phyloP scores from a whole-genome alignment of 108 stramenopile species.

The Nitzschia sp. region DNA sequence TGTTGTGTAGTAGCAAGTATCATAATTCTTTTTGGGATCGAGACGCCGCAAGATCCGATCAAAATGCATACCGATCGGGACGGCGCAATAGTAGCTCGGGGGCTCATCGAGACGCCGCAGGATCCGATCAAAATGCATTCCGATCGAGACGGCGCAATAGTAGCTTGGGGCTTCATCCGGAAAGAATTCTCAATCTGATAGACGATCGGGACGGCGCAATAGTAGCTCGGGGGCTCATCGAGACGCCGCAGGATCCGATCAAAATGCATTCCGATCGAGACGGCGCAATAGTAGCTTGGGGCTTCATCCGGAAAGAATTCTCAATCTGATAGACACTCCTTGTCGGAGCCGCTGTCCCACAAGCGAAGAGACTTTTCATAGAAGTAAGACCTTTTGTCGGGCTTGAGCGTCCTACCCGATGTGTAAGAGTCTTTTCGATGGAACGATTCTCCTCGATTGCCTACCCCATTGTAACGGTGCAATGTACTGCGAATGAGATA shows the following conservation, averaged over 20 bases:
- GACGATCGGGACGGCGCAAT: neutral
- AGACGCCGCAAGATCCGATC: too few species aligned
- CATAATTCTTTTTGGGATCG: neutral
- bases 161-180: slow-evolving; percentile 48
- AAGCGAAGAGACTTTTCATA: neutral
- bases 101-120: slow-evolving; percentile 38
- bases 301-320: slow-evolving; percentile 7
- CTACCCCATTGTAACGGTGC: slow-evolving; percentile 1
- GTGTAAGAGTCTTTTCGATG: neutral
- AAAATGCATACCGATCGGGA: too few species aligned
- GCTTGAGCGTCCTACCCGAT: neutral
- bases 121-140: slow-evolving; percentile 48
- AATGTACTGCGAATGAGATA: slow-evolving; percentile 7
- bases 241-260: too few species aligned
- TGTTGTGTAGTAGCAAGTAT: slow-evolving; percentile 46
- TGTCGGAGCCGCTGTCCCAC: neutral
- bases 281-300: neutral
- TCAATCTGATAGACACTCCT: slow-evolving; percentile 6
- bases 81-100: too few species aligned
- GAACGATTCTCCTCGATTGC: neutral
- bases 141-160: slow-evolving; percentile 50
- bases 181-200: neutral
- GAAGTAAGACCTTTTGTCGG: neutral
- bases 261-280: too few species aligned
- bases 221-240: too few species aligned